Evolutionary conservation across 495 filamentous ascomycete species (phyloP).

Genomic region (Penicillium cinerascens): DNA sequence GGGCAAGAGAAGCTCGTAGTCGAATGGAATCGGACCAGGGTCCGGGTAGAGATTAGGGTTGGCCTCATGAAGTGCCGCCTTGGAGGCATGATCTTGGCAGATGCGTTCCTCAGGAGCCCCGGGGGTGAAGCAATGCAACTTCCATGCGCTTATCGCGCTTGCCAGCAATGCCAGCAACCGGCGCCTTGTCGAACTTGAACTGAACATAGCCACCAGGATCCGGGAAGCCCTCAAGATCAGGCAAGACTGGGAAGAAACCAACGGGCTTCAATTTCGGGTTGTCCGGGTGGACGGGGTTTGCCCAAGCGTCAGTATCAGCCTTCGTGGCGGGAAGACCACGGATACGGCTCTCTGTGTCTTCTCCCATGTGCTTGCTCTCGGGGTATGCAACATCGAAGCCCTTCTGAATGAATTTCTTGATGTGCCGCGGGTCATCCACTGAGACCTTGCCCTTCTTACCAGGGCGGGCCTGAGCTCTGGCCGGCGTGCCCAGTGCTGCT

Average conservation of each 20-base stretch:
- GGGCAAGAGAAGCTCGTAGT: conserved; percentile 80
- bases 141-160: conserved; percentile 81
- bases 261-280: conserved; percentile 75
- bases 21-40: conserved; percentile 58
- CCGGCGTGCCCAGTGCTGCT: conserved; percentile 29
- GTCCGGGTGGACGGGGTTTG: conserved; percentile 72
- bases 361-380: conserved; percentile 54
- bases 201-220: conserved; percentile 82
- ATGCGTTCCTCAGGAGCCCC: conserved; percentile 47
- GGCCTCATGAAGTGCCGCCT: conserved; percentile 56
- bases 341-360: conserved; percentile 47
- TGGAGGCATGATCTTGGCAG: conserved; percentile 46
- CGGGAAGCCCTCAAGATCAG: conserved; percentile 85
- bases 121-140: conserved; percentile 70
- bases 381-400: conserved; percentile 83
- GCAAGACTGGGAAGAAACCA: conserved; percentile 76
- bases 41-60: conserved; percentile 59
- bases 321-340: conserved; percentile 54
- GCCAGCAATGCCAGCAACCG: conserved; percentile 51
- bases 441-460: conserved; percentile 41
- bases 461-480: conserved; percentile 37
- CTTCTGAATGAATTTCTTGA: conserved; percentile 76
- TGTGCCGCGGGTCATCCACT: conserved; percentile 76
- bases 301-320: conserved; percentile 65
- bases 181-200: conserved; percentile 84